phyloP scores from a whole-genome alignment of 148 eudicot species.

The Spergularia marina region DNA sequence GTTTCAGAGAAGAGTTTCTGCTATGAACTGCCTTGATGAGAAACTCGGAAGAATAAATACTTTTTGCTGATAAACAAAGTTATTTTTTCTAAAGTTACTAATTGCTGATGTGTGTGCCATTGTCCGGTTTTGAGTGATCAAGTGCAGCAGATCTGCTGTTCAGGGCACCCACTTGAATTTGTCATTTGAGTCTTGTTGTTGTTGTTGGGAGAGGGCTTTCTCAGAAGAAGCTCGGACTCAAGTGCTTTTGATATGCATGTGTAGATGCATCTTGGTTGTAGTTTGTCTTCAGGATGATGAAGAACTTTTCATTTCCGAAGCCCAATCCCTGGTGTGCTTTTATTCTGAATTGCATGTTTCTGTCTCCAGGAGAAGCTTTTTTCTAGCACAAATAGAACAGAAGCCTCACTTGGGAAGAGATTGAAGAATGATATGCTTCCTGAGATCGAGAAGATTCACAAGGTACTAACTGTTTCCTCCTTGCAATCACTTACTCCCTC shows the following conservation, averaged over 20 bases:
- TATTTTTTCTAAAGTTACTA: no score
- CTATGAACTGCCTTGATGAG: not conserved
- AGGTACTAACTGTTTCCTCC: conserved; percentile 41
- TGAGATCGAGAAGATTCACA: conserved; percentile 88
- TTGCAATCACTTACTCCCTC: no score
- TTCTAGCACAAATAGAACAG: conserved; percentile 79
- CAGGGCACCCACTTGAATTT: not conserved
- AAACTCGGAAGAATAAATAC: not conserved
- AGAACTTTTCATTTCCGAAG: no score
- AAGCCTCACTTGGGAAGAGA: conserved; percentile 87
- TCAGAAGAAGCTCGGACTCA: not conserved
- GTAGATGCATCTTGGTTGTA: not conserved
- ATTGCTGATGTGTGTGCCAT: no score
- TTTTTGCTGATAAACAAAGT: not conserved
- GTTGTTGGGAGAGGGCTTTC: not conserved
- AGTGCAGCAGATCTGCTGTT: not conserved
- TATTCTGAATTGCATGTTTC: conserved; percentile 2
- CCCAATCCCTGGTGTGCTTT: not conserved
- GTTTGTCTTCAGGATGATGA: not conserved
- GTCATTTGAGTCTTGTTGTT: not conserved
- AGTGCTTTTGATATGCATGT: not conserved
- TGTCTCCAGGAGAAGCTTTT: conserved; percentile 83
- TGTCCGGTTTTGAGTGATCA: conserved; percentile 2
- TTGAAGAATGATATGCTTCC: conserved; percentile 85
- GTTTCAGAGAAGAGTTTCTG: not conserved